These are phyloP conservation scores for Sonneratia caseolaris DNA, from an alignment of 345 rosid genomes.

Conservation along the genomic window DNA sequence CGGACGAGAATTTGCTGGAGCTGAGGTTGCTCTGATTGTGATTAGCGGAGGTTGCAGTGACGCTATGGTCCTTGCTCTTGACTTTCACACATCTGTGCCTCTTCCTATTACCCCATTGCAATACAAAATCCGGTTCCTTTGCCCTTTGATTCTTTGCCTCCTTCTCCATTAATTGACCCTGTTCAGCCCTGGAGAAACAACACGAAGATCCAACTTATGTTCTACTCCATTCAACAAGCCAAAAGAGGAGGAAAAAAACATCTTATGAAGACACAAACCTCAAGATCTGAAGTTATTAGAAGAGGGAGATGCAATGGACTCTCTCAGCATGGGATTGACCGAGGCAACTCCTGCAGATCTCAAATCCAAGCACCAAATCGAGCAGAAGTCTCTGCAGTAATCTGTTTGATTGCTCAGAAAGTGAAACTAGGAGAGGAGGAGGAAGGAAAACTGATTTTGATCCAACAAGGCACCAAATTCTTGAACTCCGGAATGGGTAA, in stretches of 20 bases:
- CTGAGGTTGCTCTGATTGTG: slow-evolving; percentile 24
- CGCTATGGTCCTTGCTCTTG: slow-evolving; percentile 39
- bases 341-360: not conserved
- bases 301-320: slow-evolving; percentile 2
- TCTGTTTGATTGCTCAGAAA: not conserved
- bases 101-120: slow-evolving; percentile 91
- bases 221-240: not conserved
- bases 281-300: slow-evolving; percentile 7
- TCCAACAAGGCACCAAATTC: not conserved
- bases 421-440: not conserved
- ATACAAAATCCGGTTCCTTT: slow-evolving; percentile 62
- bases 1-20: slow-evolving; percentile 29
- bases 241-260: not conserved
- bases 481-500: not conserved
- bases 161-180: slow-evolving; percentile 37
- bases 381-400: not conserved
- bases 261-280: slow-evolving; percentile 1
- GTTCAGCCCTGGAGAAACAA: too few species aligned
- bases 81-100: slow-evolving; percentile 75
- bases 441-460: not conserved
- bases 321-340: not conserved
- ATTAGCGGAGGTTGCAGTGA: slow-evolving; percentile 14
- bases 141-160: slow-evolving; percentile 53
- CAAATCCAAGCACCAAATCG: slow-evolving; percentile 1
- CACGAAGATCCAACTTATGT: too few species aligned